These are phyloP conservation scores for Talaromyces sp. DNA, from an alignment of 2,329 filamentous ascomycete genomes.

Conservation along the genomic window DNA sequence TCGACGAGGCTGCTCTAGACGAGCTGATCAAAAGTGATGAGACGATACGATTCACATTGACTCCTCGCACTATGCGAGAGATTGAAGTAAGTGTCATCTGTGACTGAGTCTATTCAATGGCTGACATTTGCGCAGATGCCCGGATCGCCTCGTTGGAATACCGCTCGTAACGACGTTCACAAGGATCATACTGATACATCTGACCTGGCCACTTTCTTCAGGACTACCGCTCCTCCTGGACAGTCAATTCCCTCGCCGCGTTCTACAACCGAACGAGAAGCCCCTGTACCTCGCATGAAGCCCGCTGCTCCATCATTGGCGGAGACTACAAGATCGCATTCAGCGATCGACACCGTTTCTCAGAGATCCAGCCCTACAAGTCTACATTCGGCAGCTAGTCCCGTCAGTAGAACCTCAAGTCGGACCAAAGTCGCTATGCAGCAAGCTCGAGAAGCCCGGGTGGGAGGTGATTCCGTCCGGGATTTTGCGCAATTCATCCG, in stretches of 20 bases:
- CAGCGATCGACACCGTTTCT: conserved; percentile 21
- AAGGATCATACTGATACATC: conserved; percentile 28
- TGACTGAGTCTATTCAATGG: conserved; percentile 7
- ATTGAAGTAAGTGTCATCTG: conserved; percentile 60
- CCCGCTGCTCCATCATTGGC: conserved; percentile 13
- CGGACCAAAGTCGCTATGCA: conserved; percentile 25
- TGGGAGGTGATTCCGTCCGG: conserved; percentile 66
- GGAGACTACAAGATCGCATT: conserved; percentile 20
- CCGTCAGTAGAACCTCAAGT: conserved; percentile 8
- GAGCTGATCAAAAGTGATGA: conserved; percentile 77
- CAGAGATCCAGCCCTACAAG: conserved; percentile 18
- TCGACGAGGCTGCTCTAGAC: conserved; percentile 67
- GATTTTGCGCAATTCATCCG: conserved; percentile 91
- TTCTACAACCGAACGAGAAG: conserved; percentile 22
- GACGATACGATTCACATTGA: conserved; percentile 78
- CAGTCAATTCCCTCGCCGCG: conserved; percentile 23
- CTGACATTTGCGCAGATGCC: conserved; percentile 26
- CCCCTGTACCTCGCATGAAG: conserved; percentile 8
- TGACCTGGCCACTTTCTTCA: conserved; percentile 39
- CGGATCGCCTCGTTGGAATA: conserved; percentile 32
- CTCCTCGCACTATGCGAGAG: conserved; percentile 73
- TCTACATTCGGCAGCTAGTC: conserved; percentile 16
- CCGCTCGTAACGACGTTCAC: conserved; percentile 24
- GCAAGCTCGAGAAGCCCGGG: conserved; percentile 68
- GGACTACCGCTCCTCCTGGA: conserved; percentile 35